Base-by-base conservation (phyloP, 2,329 filamentous ascomycete genomes). In the Alternaria gaisen region DNA sequence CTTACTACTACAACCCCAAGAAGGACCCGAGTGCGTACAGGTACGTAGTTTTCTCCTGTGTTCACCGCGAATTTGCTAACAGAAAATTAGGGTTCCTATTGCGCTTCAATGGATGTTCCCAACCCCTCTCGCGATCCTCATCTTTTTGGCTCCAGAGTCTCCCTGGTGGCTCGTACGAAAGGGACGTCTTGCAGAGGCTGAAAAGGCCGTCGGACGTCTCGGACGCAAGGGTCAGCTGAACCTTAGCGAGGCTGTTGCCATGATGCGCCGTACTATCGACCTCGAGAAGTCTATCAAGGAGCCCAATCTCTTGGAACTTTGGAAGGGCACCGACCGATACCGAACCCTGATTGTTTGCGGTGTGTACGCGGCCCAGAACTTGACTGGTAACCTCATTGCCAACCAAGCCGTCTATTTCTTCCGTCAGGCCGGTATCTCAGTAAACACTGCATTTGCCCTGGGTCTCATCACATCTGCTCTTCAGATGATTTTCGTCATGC, bases 391-490 rank as follows among this genome's bases (percentile, higher is more conserved):
- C 67, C 79, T 88, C 47, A 87, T 89, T 60, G 86, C 87, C 68
- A 88, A 88, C 67, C 87, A 89, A 71, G 85, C 87, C 20, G 83
- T 85, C 34, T 88, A 83, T 71, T 89, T 89, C 76, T 89, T 89
- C 69, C 80, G 81, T 64, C 84, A 90, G 83, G 88, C 88, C 56
- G 87, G 87, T 55, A 84, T 90, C 67, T 59, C 60, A 1, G 77
- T 73, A 4, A 79, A 88, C 67, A 83, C 80, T 28, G 84, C 88
- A 4, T 90, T 90, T 71, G 84, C 83, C 38, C 80, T 90, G 16
- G 86, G 86, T 75, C 84, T 90, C 28, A 89, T 90, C 76, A 90
- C 85, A 53, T 89, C 88, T 0, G 85, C 83, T 50, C 86, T 90
- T 2, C 86, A 89, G 72, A 81, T 77, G 76, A 77, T 91, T 73